Evolutionary conservation across 1,284 basidiomycete species (phyloP), one percentile per base, ranked within the genome.

Genomic region (Ceratobasidium sp.): DNA sequence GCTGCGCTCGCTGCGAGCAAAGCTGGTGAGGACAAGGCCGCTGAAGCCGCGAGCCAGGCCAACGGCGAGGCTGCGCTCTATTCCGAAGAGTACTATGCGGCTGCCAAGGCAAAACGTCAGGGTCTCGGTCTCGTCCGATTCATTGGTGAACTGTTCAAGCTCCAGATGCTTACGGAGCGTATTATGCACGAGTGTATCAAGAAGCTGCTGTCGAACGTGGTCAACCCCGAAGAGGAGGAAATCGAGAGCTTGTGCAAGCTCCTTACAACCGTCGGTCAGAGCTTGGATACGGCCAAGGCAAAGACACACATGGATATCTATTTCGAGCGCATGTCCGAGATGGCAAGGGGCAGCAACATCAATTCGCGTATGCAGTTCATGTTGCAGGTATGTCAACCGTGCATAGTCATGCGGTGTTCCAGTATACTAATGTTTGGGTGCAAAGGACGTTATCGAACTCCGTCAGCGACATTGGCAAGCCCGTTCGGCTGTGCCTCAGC

Each of bases 131-230:
- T 98, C 74, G 94, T 98, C 81, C 93, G 93, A 80, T 97, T 99
- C 84, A 97, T 98, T 76, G 96, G 97, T 78, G 96, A 98, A 84
- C 85, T 98, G 72, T 98, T 96, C 91, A 98, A 98, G 85, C 85
- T 98, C 45, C 91, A 92, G 81, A 97, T 97, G 93, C 84, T 97
- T 70, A 94, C 93, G 55, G 93, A 94, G 82, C 89, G 92, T 76
- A 96, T 97, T 82, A 98, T 99, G 91, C 92, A 96, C 82, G 90
- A 94, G 79, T 98, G 96, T 84, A 90, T 98, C 80, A 93, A 96
- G 86, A 95, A 96, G 82, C 87, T 98, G 6, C 85, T 98, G 30
- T 88, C 90, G 75, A 97, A 98, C 79, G 92, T 96, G 73, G 90
- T 94, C 74, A 93, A 94, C 78, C 96, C 96, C 0, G 95, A 98